phyloP scores from a whole-genome alignment of 2,329 filamentous ascomycete genomes.

The Ophiostoma ips region DNA sequence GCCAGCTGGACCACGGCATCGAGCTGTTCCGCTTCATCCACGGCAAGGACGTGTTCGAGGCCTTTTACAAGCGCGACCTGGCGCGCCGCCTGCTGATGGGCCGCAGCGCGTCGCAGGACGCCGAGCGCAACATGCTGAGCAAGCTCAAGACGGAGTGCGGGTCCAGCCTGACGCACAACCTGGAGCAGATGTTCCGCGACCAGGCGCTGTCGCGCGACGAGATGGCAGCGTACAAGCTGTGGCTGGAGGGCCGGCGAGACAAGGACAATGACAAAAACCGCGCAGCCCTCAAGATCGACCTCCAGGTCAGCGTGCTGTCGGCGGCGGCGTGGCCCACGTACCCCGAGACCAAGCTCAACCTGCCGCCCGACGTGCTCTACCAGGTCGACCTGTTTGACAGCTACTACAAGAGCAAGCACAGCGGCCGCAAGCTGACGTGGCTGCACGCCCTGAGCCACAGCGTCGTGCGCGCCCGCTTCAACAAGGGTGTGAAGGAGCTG shows the following conservation, averaged over 20 bases:
- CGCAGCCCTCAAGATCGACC: constrained; percentile 39
- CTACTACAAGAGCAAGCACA: constrained; percentile 84
- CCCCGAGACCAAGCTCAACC: constrained; percentile 45
- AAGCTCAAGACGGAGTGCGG: constrained; percentile 90
- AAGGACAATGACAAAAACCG: too few species aligned
- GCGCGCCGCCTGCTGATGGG: constrained; percentile 82
- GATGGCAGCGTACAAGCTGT: constrained; percentile 75
- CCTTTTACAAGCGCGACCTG: constrained; percentile 97
- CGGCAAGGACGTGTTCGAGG: constrained; percentile 94
- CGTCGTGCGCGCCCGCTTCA: constrained; percentile 67
- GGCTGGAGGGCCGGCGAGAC: constrained; percentile 13
- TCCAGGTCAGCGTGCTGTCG: constrained; percentile 83
- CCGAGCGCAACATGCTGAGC: constrained; percentile 87
- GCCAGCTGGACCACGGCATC: constrained; percentile 80
- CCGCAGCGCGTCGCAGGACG: constrained; percentile 84
- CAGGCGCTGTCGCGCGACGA: constrained; percentile 88
- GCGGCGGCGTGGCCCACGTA: constrained; percentile 89
- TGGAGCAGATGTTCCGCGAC: constrained; percentile 99
- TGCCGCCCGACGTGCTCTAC: constrained; percentile 62
- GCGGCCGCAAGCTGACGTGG: constrained; percentile 75
- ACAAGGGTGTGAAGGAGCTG: constrained; percentile 71
- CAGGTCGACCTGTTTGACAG: constrained; percentile 69
- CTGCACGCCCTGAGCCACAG: constrained; percentile 90
- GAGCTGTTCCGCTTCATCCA: constrained; percentile 95
- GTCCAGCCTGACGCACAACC: constrained; percentile 84